A percentile compares a stretch with the other conserved stretches of the same genome.
Evolutionary conservation across 306 rosid species (phyloP).

Genomic region (Lupinus albus): DNA sequence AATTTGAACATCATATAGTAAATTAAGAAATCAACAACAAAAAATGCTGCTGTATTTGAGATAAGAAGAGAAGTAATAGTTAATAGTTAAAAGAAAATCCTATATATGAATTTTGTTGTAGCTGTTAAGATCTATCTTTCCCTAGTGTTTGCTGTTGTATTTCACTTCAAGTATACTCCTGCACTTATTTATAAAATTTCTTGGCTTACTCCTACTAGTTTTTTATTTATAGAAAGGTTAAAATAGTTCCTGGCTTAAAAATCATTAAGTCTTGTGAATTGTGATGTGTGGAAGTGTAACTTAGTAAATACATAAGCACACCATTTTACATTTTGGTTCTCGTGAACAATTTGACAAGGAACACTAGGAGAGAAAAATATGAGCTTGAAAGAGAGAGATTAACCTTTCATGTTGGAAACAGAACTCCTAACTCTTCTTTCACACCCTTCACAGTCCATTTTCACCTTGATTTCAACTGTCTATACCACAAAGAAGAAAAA

Average conservation of each 20-base stretch:
- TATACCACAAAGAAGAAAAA: constrained; percentile 19
- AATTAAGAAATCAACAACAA: neutral
- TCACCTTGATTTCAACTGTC: constrained; percentile 95
- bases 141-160: no score
- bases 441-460: constrained; percentile 99
- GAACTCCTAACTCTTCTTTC: constrained; percentile 76
- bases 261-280: neutral
- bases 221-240: no score
- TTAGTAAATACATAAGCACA: neutral
- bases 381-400: neutral
- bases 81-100: no score
- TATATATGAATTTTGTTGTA: no score
- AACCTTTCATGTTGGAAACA: constrained; percentile 79
- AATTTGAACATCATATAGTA: neutral
- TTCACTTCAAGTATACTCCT: no score
- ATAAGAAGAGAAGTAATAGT: no score
- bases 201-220: no score
- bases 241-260: no score
- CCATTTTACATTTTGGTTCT: neutral
- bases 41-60: no score
- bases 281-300: neutral
- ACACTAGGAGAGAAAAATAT: neutral
- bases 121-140: no score
- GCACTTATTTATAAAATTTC: no score
- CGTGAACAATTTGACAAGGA: neutral